These are phyloP conservation scores for Lepidium sativum DNA, from an alignment of 345 rosid species.

Conservation along the genomic window DNA sequence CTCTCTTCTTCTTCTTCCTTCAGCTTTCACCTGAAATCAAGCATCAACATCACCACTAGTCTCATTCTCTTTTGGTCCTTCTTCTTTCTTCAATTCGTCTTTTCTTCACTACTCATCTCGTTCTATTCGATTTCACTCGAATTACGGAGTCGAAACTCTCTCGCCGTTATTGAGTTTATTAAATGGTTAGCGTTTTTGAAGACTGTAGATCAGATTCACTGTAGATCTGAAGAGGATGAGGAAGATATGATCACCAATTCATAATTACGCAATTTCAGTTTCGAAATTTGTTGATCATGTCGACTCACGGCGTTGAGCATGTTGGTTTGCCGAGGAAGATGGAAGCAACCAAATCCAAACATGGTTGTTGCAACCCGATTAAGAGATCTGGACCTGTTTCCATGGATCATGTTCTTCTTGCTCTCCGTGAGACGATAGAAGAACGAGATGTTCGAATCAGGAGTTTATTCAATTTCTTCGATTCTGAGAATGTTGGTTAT, in stretches of 20 bases:
- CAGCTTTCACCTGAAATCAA: constrained; percentile 3
- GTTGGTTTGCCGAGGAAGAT: constrained; percentile 38
- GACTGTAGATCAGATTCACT: constrained; percentile 1
- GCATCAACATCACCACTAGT: constrained; percentile 1
- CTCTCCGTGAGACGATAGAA: constrained; percentile 56
- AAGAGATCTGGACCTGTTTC: constrained; percentile 44
- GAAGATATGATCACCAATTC: constrained; percentile 14
- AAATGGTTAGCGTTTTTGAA: neutral
- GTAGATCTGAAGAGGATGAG: constrained; percentile 1
- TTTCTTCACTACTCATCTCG: neutral
- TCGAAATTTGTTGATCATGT: constrained; percentile 14
- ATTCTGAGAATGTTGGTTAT: constrained; percentile 37
- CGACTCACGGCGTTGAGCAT: constrained; percentile 42
- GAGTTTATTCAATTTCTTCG: constrained; percentile 52
- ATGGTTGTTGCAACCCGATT: constrained; percentile 35
- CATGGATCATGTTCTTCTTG: constrained; percentile 61
- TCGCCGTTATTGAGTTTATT: neutral
- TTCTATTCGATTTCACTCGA: neutral
- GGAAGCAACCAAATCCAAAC: constrained; percentile 27
- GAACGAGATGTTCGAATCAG: constrained; percentile 52
- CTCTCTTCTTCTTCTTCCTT: neutral
- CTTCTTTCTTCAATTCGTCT: neutral
- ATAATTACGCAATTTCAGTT: neutral
- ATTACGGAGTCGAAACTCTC: neutral
- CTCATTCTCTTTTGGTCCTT: neutral